A percentile compares a stretch with the other conserved stretches of the same genome.
Evolutionary conservation across 441 rosid genomes (phyloP).

Genomic region (Pelargonium australe): DNA sequence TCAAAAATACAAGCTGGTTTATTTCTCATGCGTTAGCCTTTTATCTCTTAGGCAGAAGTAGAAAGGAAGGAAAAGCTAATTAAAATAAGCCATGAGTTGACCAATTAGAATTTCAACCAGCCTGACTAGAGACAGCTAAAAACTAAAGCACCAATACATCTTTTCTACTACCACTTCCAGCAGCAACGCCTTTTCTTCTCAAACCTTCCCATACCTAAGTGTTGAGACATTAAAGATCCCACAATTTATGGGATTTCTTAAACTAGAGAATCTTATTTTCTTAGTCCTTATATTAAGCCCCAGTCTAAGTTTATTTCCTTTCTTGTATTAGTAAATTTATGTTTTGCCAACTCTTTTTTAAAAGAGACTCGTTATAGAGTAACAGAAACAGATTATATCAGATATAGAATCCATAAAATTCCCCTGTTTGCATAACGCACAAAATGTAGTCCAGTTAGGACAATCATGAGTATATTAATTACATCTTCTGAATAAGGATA

Average conservation of each 20-base stretch:
- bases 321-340: no score
- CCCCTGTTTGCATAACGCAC: neutral
- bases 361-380: neutral
- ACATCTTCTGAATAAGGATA: no score
- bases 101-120: neutral
- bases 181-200: neutral
- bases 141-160: neutral
- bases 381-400: neutral
- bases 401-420: neutral
- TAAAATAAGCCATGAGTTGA: neutral
- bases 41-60: neutral
- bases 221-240: no score
- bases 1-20: neutral
- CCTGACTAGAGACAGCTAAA: neutral
- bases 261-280: no score
- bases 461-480: neutral
- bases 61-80: neutral
- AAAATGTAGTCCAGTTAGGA: neutral
- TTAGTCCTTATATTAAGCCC: no score
- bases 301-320: no score
- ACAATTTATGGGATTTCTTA: no score
- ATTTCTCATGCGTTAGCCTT: neutral
- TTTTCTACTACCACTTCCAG: neutral
- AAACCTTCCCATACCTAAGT: neutral
- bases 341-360: neutral